A percentile compares a stretch with the other conserved stretches of the same genome.
Evolutionary conservation across 2,329 filamentous ascomycete species (phyloP).

Genomic region (Hyphodiscus sp.): DNA sequence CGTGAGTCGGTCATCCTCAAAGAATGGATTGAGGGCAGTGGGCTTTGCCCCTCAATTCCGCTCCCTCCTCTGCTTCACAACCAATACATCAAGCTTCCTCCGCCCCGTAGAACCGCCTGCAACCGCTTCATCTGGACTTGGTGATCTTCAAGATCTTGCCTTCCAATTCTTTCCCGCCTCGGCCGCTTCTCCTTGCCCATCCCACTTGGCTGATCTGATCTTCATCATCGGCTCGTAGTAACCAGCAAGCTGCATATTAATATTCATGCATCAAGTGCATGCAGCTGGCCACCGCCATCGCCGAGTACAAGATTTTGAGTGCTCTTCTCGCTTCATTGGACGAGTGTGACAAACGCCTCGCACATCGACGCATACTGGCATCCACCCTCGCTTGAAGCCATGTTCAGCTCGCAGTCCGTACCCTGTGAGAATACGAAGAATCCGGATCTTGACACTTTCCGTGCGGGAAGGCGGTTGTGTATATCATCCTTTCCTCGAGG

Average conservation of each 20-base stretch:
- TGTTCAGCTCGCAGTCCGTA: slow-evolving; percentile 5
- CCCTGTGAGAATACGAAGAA: background rate
- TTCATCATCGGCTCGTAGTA: slow-evolving; percentile 8
- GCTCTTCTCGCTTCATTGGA: slow-evolving; percentile 14
- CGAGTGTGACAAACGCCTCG: background rate
- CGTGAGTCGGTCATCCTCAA: too few relatives aligned
- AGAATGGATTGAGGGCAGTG: background rate
- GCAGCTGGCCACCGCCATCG: slow-evolving; percentile 10
- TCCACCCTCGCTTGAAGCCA: slow-evolving; percentile 15
- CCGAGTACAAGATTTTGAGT: slow-evolving; percentile 1
- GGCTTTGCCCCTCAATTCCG: background rate
- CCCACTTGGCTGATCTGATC: slow-evolving; percentile 9
- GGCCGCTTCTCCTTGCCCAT: background rate
- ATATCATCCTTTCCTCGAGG: background rate
- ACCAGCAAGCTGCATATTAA: slow-evolving; percentile 16
- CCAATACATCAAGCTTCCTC: background rate
- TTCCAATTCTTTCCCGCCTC: background rate
- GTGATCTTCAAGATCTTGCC: background rate
- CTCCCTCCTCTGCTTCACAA: background rate
- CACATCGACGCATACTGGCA: slow-evolving; percentile 5
- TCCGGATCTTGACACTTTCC: background rate
- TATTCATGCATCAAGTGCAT: background rate
- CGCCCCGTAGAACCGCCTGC: background rate
- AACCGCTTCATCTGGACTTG: background rate
- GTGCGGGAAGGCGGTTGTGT: background rate